A percentile compares a stretch with the other conserved stretches of the same genome.
phyloP scores from a whole-genome alignment of 305 asterid species.

The Fraxinus platypoda region DNA sequence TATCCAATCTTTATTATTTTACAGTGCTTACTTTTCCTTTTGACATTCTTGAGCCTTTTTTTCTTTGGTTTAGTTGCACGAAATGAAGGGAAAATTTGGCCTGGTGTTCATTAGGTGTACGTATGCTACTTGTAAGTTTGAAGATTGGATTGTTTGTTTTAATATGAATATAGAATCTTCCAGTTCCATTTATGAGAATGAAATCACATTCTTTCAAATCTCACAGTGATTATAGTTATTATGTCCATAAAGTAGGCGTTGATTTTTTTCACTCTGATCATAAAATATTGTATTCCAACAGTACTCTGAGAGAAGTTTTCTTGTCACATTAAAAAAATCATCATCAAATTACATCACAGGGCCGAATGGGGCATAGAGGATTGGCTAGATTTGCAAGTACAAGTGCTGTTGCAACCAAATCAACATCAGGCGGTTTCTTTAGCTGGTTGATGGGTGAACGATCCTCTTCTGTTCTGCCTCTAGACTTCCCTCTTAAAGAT shows the following conservation, averaged over 20 bases:
- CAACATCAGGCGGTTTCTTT: slow-evolving; percentile 68
- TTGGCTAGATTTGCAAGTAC: slow-evolving; percentile 75
- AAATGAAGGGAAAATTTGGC: background rate
- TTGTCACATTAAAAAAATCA: background rate
- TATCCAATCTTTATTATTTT: background rate
- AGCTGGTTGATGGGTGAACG: slow-evolving; percentile 69
- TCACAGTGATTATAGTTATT: background rate
- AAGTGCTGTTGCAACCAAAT: slow-evolving; percentile 57
- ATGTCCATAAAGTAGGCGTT: background rate
- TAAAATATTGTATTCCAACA: background rate
- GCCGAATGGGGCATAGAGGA: slow-evolving; percentile 42
- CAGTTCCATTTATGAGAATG: background rate
- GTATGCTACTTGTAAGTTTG: background rate
- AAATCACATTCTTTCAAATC: background rate
- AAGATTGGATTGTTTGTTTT: background rate
- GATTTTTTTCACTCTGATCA: background rate
- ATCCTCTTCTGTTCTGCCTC: slow-evolving; percentile 61
- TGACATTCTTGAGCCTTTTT: background rate
- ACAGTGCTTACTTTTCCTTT: background rate
- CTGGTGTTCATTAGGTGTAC: background rate
- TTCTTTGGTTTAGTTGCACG: slow-evolving; percentile 3
- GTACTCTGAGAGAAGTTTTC: background rate
- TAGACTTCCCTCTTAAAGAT: slow-evolving; percentile 75
- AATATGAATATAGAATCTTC: background rate
- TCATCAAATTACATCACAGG: slow-evolving; percentile 37